Evolutionary conservation across 140 eudicot species (phyloP), one percentile per base, ranked within the genome.

Genomic region (Eryngium alpinum): DNA sequence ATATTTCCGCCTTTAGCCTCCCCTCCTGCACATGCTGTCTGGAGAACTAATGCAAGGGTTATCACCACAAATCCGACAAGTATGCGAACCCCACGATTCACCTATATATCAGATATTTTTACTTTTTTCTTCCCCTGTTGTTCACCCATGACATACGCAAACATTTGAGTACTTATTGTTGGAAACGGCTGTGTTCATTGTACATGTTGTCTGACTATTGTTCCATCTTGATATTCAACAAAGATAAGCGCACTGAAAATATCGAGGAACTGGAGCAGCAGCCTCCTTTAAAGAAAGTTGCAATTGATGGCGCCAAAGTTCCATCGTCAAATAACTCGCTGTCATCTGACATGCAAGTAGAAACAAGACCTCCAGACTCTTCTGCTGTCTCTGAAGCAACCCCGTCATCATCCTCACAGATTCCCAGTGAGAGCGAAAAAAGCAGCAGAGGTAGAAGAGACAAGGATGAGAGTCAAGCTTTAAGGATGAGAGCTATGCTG

Each of bases 1-100:
- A 52, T 86, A 74, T 90, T 92, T 79, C 97, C 93, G 10, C 9
- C 86, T 78, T 83, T 90, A 79, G 86, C 90, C 9, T 86, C 90
- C 49, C 90, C 86, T 9, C 86, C 88, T n/a, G 80, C 86, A 29
- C 79, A 66, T 53, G 67, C 86, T 59, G 53, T 87, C 57, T 86
- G 82, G 90, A 87, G 53, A 85, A 72, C 79, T 57, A 84, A 84
- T 79, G 34, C 80, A 34, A 86, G 50, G 82, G 89, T 90, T 80
- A 77, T 82, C 33, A 81, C 90, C 31, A 69, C 86, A 83, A 76
- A 66, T 70, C 81, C 79, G 70, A 85, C 83, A 83, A 17, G 89
- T 88, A 83, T 56, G 90, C 83, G 33, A 46, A 72, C 44, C 18
- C 50, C 32, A 13, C 24, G 46, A 6, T 72, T 72, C 10, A 7